A percentile compares a stretch with the other conserved stretches of the same genome.
phyloP scores from a whole-genome alignment of 768 basidiomycete genomes.

The Podaxis rugospora region DNA sequence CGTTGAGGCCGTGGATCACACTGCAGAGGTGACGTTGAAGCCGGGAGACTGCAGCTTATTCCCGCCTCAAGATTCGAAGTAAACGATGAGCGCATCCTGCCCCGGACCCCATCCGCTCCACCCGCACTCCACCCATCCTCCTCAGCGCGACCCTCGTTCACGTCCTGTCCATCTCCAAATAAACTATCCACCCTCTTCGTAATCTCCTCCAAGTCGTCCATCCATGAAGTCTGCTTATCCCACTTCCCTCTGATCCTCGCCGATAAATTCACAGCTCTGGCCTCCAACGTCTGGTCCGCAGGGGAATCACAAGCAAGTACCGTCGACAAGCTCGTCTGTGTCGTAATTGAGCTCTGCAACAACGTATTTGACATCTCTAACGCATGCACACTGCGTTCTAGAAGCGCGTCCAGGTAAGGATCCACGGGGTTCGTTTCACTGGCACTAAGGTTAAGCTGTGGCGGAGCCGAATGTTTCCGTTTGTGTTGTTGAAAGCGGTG shows the following conservation, averaged over 20 bases:
- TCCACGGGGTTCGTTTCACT: constrained; percentile 27
- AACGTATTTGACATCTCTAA: constrained; percentile 82
- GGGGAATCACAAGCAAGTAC: constrained; percentile 44
- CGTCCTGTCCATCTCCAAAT: constrained; percentile 31
- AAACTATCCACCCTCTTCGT: constrained; percentile 57
- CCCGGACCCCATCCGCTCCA: neutral
- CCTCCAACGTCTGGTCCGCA: constrained; percentile 42
- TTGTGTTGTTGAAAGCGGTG: constrained; percentile 6
- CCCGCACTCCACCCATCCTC: neutral
- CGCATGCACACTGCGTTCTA: constrained; percentile 80
- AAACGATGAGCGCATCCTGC: neutral
- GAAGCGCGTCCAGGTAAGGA: constrained; percentile 68
- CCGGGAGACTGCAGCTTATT: constrained; percentile 21
- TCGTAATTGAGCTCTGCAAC: constrained; percentile 70
- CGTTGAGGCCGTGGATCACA: constrained; percentile 12
- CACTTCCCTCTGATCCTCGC: constrained; percentile 43
- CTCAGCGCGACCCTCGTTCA: neutral
- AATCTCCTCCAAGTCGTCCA: constrained; percentile 65
- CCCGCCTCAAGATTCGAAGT: constrained; percentile 8
- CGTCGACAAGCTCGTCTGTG: constrained; percentile 49
- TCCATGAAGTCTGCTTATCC: constrained; percentile 53
- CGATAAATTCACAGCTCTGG: constrained; percentile 47
- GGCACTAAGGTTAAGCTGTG: neutral
- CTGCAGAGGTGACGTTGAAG: constrained; percentile 12
- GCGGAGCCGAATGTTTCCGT: constrained; percentile 4